Conservation (phyloP, 2,329 filamentous ascomycete species). For the Fusarium goolgardi region DNA sequence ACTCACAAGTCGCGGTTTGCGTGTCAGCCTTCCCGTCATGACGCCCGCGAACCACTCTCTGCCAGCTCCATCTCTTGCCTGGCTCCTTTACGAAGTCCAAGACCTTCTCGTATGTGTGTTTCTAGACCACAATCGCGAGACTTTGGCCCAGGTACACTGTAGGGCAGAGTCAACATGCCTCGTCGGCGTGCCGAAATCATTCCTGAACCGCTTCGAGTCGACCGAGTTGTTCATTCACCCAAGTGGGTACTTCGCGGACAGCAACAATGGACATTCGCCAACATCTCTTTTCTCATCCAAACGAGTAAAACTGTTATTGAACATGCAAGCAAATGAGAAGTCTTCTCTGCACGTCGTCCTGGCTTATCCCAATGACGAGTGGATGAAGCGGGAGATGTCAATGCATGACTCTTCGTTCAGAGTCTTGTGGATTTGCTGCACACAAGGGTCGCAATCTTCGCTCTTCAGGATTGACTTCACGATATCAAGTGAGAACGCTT, state of each 20-base stretch:
- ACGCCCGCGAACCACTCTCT: background rate
- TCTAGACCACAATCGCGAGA: conserved; percentile 5
- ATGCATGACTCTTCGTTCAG: conserved; percentile 10
- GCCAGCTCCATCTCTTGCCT: background rate
- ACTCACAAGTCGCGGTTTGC: conserved; percentile 13
- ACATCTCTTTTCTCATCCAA: conserved; percentile 2
- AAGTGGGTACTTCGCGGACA: conserved; percentile 1
- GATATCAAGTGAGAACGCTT: conserved; percentile 13
- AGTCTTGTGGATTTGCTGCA: conserved; percentile 8
- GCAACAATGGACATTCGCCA: background rate
- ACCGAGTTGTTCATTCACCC: conserved; percentile 10
- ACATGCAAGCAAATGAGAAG: background rate
- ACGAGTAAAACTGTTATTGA: background rate
- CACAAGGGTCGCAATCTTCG: background rate
- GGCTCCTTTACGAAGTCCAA: conserved; percentile 17
- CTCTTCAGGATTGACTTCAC: conserved; percentile 10
- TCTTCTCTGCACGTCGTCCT: background rate
- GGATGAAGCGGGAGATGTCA: conserved; percentile 2
- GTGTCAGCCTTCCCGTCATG: conserved; percentile 17
- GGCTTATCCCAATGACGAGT: conserved; percentile 4
- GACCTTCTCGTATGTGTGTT: conserved; percentile 14
- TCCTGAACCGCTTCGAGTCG: conserved; percentile 2
- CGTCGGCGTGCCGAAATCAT: conserved; percentile 1
- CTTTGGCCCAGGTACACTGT: background rate
- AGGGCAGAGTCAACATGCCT: conserved; percentile 7